A percentile compares a stretch with the other conserved stretches of the same genome.
These are phyloP conservation scores for Fusarium paranaense DNA, from an alignment of 2,329 filamentous ascomycete species.

Conservation along the genomic window DNA sequence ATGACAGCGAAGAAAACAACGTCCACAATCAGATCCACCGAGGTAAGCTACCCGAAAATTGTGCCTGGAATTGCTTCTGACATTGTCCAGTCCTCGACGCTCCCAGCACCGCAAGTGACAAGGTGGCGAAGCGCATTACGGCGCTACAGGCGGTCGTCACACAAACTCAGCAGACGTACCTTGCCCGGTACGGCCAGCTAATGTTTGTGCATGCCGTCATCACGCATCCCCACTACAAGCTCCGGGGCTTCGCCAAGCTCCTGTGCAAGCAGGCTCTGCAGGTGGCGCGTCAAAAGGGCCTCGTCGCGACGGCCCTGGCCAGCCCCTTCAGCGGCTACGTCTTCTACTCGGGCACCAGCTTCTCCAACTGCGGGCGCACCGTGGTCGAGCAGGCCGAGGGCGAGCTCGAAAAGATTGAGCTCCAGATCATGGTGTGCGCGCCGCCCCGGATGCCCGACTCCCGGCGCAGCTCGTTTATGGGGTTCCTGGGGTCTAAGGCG, in stretches of 20 bases:
- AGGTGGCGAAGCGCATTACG: conserved; percentile 27
- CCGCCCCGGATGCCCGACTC: conserved; percentile 29
- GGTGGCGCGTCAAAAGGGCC: conserved; percentile 26
- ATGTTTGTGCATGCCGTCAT: conserved; percentile 40
- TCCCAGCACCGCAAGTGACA: conserved; percentile 5
- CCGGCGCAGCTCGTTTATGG: conserved; percentile 33
- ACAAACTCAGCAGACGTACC: conserved; percentile 35
- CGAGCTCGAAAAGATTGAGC: conserved; percentile 31
- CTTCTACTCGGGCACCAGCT: conserved; percentile 35
- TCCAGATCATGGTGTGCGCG: conserved; percentile 31
- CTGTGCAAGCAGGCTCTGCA: conserved; percentile 32
- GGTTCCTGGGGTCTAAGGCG: conserved; percentile 18
- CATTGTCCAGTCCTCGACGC: conserved; percentile 15
- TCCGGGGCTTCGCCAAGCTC: conserved; percentile 35
- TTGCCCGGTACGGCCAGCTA: conserved; percentile 22
- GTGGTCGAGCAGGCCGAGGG: conserved; percentile 26
- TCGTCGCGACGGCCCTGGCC: conserved; percentile 23
- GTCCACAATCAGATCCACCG: conserved; percentile 23
- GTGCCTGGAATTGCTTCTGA: background rate
- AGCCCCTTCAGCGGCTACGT: conserved; percentile 37
- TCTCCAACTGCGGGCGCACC: conserved; percentile 36
- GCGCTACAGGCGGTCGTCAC: conserved; percentile 31
- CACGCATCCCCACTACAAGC: conserved; percentile 36
- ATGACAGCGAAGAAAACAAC: conserved; percentile 18
- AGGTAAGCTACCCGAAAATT: conserved; percentile 2